Evolutionary conservation across 441 rosid species (phyloP), one percentile per base, ranked within the genome.

Genomic region (Macaranga tanarius): DNA sequence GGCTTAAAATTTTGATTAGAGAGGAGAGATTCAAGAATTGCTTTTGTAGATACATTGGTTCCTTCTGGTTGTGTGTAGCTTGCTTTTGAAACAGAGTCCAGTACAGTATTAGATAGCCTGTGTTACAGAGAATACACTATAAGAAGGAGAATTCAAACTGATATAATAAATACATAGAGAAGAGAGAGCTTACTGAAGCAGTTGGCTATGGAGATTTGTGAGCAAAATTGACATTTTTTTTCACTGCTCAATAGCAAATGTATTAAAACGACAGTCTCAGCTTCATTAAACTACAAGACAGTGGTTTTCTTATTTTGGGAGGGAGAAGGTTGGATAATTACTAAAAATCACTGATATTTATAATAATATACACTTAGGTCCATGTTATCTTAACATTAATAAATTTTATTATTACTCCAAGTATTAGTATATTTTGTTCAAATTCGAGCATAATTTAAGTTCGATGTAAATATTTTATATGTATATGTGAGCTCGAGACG

Each of bases 51-150:
- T 69, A 86, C 42, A 74, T 74, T 71, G 42, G 79, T 65, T 75
- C 77, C 76, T 76, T 83, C 90, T 23, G 86, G 78, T 38, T 88
- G 89, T 31, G 77, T 66, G 81, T 82, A 80, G 73, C 77, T 77
- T 13, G 85, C 76, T 52, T 65, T 70, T 71, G 77, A 81, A 51
- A 94, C 86, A 34, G 75, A 73, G 60, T 79, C 83, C 57, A 80
- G 70, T 44, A 90, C 72, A 50, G 77, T 79, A 58, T 64, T 73
- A 4, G 86, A 78, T 69, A 81, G 78, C 83, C 98, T 90, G 81
- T 78, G 45, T 19, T 50, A 57, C 10, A 44, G 31, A 61, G 19
- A 73, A 2, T 38, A 15, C 20, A 12, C n/a, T 7, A 17, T 2
- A 26, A 25, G 0, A 38, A 17, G 20, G 10, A 2, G 5, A 11